Evolutionary conservation across 495 filamentous ascomycete species (phyloP).

Genomic region (Neurospora discreta): DNA sequence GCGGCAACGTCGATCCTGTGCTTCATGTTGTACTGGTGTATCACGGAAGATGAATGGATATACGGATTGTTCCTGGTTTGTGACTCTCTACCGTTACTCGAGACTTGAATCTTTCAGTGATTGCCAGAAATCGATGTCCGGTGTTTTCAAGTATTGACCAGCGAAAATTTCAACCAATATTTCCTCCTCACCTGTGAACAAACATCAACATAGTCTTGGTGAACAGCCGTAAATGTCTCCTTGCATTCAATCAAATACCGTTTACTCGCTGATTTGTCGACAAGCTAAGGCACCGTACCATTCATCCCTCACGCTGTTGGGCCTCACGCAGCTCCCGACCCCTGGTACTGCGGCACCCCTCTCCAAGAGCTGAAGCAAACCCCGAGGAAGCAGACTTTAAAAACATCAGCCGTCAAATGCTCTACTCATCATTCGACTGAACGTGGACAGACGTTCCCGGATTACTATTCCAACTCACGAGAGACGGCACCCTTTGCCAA

Average conservation of each 20-base stretch:
- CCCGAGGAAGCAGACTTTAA: not conserved
- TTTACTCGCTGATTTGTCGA: not conserved
- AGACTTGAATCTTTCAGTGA: not conserved
- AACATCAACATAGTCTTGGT: not conserved
- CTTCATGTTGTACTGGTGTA: no score
- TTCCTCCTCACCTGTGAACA: not conserved
- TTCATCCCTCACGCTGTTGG: not conserved
- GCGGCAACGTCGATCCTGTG: no score
- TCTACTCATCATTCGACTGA: not conserved
- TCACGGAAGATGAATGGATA: no score
- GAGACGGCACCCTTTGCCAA: not conserved
- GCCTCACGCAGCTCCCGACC: not conserved
- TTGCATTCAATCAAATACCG: not conserved
- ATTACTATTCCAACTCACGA: no score
- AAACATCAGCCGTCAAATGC: accelerated
- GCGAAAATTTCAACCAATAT: not conserved
- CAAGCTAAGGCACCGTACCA: not conserved
- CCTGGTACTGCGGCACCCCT: not conserved
- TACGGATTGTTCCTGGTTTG: not conserved
- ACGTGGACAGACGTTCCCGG: not conserved
- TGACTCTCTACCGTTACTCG: not conserved
- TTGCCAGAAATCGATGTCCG: not conserved
- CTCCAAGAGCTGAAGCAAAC: not conserved
- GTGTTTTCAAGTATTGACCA: accelerated
- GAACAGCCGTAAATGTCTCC: not conserved